Evolutionary conservation across 495 filamentous ascomycete genomes (phyloP).

Genomic region (Astrothelium subdiscretum): DNA sequence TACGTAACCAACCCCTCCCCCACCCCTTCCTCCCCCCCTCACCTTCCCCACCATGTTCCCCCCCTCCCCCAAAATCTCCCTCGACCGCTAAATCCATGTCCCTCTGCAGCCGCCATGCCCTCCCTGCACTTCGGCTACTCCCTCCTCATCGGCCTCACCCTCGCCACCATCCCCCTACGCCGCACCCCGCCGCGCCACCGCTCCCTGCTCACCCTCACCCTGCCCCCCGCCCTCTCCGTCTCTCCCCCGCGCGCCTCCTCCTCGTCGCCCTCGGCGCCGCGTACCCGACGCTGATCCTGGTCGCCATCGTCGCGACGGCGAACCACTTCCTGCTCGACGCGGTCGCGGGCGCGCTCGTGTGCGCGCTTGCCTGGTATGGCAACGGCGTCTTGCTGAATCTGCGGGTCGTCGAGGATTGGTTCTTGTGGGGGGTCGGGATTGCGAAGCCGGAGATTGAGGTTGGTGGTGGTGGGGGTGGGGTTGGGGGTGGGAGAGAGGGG

Average conservation of each 20-base stretch:
- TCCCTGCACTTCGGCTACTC: constrained; percentile 73
- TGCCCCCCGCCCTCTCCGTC: constrained; percentile 17
- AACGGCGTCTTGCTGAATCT: constrained; percentile 51
- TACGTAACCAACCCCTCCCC: constrained; percentile 12
- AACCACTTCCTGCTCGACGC: constrained; percentile 62
- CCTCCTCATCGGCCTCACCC: constrained; percentile 59
- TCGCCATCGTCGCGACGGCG: constrained; percentile 52
- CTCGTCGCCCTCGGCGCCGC: constrained; percentile 36
- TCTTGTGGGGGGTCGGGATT: constrained; percentile 49
- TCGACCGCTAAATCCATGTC: constrained; percentile 35
- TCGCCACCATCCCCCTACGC: constrained; percentile 44
- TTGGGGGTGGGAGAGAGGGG: background rate
- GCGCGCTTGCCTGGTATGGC: constrained; percentile 43
- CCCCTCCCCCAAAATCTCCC: constrained; percentile 9
- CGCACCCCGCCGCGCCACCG: too few species aligned
- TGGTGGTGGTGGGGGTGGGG: too few species aligned
- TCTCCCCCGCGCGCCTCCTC: constrained; percentile 33
- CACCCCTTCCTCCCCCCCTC: background rate
- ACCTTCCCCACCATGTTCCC: background rate
- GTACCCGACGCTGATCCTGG: constrained; percentile 48
- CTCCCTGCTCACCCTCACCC: constrained; percentile 15
- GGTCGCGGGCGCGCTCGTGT: constrained; percentile 50
- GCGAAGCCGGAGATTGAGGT: constrained; percentile 40
- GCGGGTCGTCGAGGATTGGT: constrained; percentile 51
- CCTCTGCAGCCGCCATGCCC: constrained; percentile 56